phyloP scores from a whole-genome alignment of 768 basidiomycete genomes.

The Cubamyces lactineus region DNA sequence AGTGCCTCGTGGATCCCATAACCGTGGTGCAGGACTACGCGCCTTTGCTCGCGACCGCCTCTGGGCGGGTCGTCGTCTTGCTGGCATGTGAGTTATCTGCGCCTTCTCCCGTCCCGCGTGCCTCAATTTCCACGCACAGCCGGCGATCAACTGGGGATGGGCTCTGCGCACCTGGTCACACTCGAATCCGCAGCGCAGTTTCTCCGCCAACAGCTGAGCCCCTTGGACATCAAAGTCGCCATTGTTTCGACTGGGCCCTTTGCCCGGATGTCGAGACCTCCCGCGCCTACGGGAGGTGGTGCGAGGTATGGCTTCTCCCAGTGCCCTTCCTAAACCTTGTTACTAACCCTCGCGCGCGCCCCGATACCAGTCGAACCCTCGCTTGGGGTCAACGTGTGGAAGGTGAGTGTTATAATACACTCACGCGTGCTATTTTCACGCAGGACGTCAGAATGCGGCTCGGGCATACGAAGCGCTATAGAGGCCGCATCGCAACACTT shows the following conservation, averaged over 20 bases:
- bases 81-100: slow-evolving; percentile 27
- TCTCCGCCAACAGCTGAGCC: slow-evolving; percentile 22
- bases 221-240: slow-evolving; percentile 28
- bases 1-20: slow-evolving; percentile 32
- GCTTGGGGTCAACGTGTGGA: slow-evolving; percentile 1
- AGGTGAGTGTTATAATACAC: slow-evolving; percentile 7
- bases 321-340: slow-evolving; percentile 1
- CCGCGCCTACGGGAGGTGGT: background rate
- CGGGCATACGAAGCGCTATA: slow-evolving; percentile 5
- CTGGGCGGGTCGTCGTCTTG: slow-evolving; percentile 37
- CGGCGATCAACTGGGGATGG: slow-evolving; percentile 9
- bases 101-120: slow-evolving; percentile 7
- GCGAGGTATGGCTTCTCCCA: slow-evolving; percentile 9
- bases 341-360: slow-evolving; percentile 2
- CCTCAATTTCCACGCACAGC: slow-evolving; percentile 18
- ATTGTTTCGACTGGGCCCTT: slow-evolving; percentile 19
- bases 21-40: slow-evolving; percentile 35
- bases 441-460: slow-evolving; percentile 1
- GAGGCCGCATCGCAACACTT: slow-evolving; percentile 5
- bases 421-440: background rate
- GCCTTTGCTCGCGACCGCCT: slow-evolving; percentile 31
- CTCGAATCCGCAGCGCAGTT: slow-evolving; percentile 23
- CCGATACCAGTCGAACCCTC: background rate
- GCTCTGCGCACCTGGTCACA: slow-evolving; percentile 16
- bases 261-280: slow-evolving; percentile 15